A percentile compares a stretch with the other conserved stretches of the same genome.
Evolutionary conservation across 2,329 filamentous ascomycete genomes (phyloP).

Genomic region (Microdochium nivale): DNA sequence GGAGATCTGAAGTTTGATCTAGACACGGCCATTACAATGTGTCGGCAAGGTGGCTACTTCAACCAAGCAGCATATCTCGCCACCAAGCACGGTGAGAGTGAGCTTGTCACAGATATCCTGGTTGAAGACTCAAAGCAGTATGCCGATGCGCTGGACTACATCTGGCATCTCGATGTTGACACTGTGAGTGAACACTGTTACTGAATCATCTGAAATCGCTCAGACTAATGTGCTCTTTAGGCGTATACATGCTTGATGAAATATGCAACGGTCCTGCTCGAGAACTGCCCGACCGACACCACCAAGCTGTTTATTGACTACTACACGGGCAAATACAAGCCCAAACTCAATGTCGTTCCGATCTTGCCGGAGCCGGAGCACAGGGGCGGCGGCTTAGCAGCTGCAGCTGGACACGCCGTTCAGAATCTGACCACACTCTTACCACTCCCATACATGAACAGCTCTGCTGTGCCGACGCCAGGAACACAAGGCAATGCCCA

Average conservation of each 20-base stretch:
- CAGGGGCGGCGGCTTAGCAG: slow-evolving; percentile 33
- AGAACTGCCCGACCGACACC: slow-evolving; percentile 73
- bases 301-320: slow-evolving; percentile 90
- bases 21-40: slow-evolving; percentile 96
- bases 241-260: slow-evolving; percentile 89
- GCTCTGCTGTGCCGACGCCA: slow-evolving; percentile 46
- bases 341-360: slow-evolving; percentile 51
- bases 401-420: slow-evolving; percentile 61
- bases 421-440: slow-evolving; percentile 80
- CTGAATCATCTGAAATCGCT: background rate
- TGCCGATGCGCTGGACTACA: slow-evolving; percentile 79
- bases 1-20: slow-evolving; percentile 93
- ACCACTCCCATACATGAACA: slow-evolving; percentile 77
- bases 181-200: slow-evolving; percentile 41
- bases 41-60: slow-evolving; percentile 90
- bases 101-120: slow-evolving; percentile 88
- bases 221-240: slow-evolving; percentile 32
- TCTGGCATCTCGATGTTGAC: slow-evolving; percentile 77
- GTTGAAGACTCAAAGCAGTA: slow-evolving; percentile 94
- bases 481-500: slow-evolving; percentile 38
- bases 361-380: background rate
- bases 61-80: slow-evolving; percentile 95
- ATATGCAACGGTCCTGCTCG: slow-evolving; percentile 83
- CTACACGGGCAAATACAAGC: slow-evolving; percentile 77
- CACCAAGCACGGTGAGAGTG: slow-evolving; percentile 86